A percentile compares a stretch with the other conserved stretches of the same genome.
These are phyloP conservation scores for Cladophialophora chaetospira DNA, from an alignment of 2,329 filamentous ascomycete genomes.

Conservation along the genomic window DNA sequence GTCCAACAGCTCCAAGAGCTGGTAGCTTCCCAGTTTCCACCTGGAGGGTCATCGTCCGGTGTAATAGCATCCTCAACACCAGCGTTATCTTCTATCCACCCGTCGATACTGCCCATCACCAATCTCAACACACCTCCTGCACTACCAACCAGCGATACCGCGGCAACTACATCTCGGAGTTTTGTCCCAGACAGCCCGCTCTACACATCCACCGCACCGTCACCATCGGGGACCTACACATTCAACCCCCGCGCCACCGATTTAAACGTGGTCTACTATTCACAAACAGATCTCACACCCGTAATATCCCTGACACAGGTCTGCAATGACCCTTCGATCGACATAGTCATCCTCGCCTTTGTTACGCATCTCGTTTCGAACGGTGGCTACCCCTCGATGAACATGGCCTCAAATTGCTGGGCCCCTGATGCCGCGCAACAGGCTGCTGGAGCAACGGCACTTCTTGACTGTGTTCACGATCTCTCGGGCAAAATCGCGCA, in stretches of 20 bases:
- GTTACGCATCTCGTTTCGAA: constrained; percentile 29
- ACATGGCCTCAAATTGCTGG: constrained; percentile 35
- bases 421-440: constrained; percentile 25
- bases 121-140: background rate
- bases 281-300: constrained; percentile 31
- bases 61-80: background rate
- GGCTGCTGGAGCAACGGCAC: constrained; percentile 31
- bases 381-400: constrained; percentile 32
- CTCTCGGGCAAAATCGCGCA: constrained; percentile 30
- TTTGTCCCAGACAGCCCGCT: background rate
- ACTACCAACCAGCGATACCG: background rate
- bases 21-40: constrained; percentile 13
- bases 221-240: constrained; percentile 2
- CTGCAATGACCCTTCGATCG: constrained; percentile 35
- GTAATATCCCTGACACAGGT: constrained; percentile 29
- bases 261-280: constrained; percentile 35
- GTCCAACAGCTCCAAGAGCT: constrained; percentile 17
- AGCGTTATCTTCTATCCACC: background rate
- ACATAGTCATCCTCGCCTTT: constrained; percentile 39
- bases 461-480: constrained; percentile 32
- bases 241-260: constrained; percentile 25
- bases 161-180: background rate
- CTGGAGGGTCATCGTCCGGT: constrained; percentile 3
- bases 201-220: background rate
- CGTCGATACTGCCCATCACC: constrained; percentile 19